Conservation (phyloP, 768 basidiomycete species). For the Leccinum rimulosum region DNA sequence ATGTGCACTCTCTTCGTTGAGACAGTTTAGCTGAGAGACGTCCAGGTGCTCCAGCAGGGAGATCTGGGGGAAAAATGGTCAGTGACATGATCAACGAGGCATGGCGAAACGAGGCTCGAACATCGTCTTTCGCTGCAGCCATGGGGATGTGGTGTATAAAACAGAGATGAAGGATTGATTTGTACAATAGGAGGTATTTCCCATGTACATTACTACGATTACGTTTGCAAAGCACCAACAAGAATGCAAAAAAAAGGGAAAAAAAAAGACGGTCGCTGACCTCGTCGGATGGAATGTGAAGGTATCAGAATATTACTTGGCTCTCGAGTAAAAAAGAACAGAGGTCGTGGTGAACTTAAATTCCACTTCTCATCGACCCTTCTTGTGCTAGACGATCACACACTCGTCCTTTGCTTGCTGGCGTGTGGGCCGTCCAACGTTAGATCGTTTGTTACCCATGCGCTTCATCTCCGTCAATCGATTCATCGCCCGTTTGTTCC, state of each 20-base stretch:
- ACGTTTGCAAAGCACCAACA: constrained; percentile 17
- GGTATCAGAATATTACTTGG: constrained; percentile 13
- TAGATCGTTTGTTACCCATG: constrained; percentile 73
- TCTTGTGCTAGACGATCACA: constrained; percentile 63
- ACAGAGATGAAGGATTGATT: neutral
- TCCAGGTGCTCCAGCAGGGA: constrained; percentile 62
- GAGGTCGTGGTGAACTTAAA: constrained; percentile 10
- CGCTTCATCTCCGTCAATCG: constrained; percentile 95
- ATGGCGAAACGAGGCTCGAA: constrained; percentile 16
- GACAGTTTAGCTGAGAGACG: constrained; percentile 57
- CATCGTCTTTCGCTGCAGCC: constrained; percentile 29
- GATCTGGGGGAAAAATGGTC: constrained; percentile 32
- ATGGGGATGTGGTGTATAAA: constrained; percentile 10
- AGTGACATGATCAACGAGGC: neutral
- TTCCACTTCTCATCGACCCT: constrained; percentile 3
- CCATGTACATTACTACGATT: neutral
- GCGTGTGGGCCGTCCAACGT: constrained; percentile 82
- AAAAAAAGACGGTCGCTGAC: constrained; percentile 2
- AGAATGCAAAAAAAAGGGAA: constrained; percentile 2
- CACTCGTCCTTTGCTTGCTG: constrained; percentile 95
- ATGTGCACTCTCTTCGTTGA: constrained; percentile 60
- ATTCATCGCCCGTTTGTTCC: constrained; percentile 97
- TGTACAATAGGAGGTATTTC: constrained; percentile 16
- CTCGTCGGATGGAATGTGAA: constrained; percentile 7
- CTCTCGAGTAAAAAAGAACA: neutral